Conservation (phyloP, 169 alveolate genomes). For the Eimeria necatrix region DNA sequence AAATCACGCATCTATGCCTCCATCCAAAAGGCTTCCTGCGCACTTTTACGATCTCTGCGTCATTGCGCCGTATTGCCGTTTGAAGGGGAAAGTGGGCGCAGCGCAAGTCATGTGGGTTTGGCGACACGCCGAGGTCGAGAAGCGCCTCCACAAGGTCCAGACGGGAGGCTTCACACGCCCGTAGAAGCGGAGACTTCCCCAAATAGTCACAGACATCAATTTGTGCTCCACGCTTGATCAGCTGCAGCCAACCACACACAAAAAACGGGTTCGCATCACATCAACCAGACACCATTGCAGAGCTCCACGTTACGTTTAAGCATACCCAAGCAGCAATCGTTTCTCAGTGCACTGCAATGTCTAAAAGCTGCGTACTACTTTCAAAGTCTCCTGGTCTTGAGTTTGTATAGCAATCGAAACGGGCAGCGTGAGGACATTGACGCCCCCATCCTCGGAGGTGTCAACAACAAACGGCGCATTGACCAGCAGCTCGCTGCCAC, state of each 20-base stretch:
- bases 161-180: slow-evolving; percentile 90
- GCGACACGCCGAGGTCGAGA: slow-evolving; percentile 85
- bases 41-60: slow-evolving; percentile 77
- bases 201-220: slow-evolving; percentile 91
- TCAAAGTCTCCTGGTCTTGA: slow-evolving; percentile 87
- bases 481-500: slow-evolving; percentile 92
- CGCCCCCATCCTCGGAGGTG: slow-evolving; percentile 88
- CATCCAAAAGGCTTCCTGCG: neutral
- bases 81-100: slow-evolving; percentile 81
- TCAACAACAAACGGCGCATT: slow-evolving; percentile 90
- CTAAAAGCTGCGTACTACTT: slow-evolving; percentile 80
- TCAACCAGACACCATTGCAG: neutral
- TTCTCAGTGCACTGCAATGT: neutral
- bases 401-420: slow-evolving; percentile 90
- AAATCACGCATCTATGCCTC: neutral
- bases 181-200: slow-evolving; percentile 91
- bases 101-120: slow-evolving; percentile 83
- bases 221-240: slow-evolving; percentile 91
- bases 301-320: neutral
- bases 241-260: slow-evolving; percentile 33
- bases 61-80: slow-evolving; percentile 79
- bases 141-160: slow-evolving; percentile 87
- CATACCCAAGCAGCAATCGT: neutral
- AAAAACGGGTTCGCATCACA: neutral
- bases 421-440: slow-evolving; percentile 92